Base-by-base conservation (phyloP, 2,329 filamentous ascomycete genomes). In the Diaporthe caulivora region DNA sequence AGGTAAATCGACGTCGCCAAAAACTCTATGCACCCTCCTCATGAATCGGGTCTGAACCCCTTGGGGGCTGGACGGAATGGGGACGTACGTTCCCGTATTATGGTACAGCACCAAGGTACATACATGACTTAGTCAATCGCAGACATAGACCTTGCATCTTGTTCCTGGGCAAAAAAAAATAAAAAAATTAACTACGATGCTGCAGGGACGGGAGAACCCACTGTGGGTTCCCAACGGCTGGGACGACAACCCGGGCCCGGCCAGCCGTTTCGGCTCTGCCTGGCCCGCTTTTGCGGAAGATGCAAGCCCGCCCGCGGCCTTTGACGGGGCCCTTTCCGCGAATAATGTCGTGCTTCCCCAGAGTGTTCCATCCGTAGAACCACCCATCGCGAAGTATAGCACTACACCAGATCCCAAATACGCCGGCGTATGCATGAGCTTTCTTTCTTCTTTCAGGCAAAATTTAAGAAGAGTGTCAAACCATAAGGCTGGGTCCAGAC, bases 1-100 rank as follows among this genome's bases (percentile, higher is more conserved):
- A 67, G 47, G 47, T 40, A 40, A 53, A 67, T 67, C 62, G 62
- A 53, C 47, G 62, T 53, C 62, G 62, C 47, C 62, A 67, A 67
- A 67, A 67, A 67, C 47, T 67, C 62, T 67, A 67, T 53, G 18
- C 51, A 6, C 37, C 37, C 17, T 26, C 62, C 62, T 37, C 31
- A 37, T 53, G 62, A 67, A 24, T 67, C 62, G 47, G 62, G 62
- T 31, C 62, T 67, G 62, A 47, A 67, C 62, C 47, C 62, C 31
- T 67, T 67, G 62, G 62, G 62, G 62, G 62, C 62, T 65, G 62
- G 10, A 65, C 11, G n/a, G 29, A 65, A 34, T 4, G 29, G 24
- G 62, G 37, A n/a, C n/a, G n/a, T n/a, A n/a, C n/a, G n/a, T 37
- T 13, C 60, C 44, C 31, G 8, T 40, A 37, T 18, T 17, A 21